Conservation (phyloP, 768 basidiomycete species). For the Lyophyllum semitale region DNA sequence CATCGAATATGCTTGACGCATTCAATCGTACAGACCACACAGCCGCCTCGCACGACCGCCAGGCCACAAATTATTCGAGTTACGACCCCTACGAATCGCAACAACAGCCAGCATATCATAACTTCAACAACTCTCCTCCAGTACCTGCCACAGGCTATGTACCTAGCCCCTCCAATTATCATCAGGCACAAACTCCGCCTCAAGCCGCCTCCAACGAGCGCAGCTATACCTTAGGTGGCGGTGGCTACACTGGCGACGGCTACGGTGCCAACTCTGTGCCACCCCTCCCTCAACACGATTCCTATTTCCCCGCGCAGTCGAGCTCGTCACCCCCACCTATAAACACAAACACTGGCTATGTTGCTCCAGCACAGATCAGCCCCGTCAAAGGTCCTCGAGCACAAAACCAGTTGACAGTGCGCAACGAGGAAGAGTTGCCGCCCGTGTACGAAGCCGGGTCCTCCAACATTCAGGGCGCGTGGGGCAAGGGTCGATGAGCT, state of each 20-base stretch:
- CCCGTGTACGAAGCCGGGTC: constrained; percentile 65
- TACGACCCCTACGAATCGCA: constrained; percentile 52
- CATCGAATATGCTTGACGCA: constrained; percentile 1
- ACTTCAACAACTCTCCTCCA: constrained; percentile 9
- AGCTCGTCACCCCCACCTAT: constrained; percentile 32
- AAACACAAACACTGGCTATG: constrained; percentile 35
- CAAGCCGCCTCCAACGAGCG: constrained; percentile 35
- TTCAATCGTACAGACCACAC: constrained; percentile 50
- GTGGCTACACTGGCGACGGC: constrained; percentile 46
- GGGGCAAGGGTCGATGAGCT: constrained; percentile 44
- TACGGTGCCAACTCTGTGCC: constrained; percentile 37
- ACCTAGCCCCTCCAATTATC: constrained; percentile 28
- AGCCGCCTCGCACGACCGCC: constrained; percentile 51
- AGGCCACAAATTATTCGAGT: constrained; percentile 45
- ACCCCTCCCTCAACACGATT: constrained; percentile 29
- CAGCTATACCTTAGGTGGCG: constrained; percentile 59
- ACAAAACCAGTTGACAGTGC: constrained; percentile 27
- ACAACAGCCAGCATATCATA: constrained; percentile 26
- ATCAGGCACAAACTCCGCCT: constrained; percentile 36
- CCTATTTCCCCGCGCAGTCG: constrained; percentile 24
- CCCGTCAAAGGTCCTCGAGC: constrained; percentile 46
- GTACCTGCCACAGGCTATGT: constrained; percentile 25
- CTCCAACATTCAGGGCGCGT: constrained; percentile 49
- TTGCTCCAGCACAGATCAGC: constrained; percentile 28
- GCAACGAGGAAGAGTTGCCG: constrained; percentile 52